phyloP scores from a whole-genome alignment of 176 grass and related monocot genomes.

The Carex scoparia region DNA sequence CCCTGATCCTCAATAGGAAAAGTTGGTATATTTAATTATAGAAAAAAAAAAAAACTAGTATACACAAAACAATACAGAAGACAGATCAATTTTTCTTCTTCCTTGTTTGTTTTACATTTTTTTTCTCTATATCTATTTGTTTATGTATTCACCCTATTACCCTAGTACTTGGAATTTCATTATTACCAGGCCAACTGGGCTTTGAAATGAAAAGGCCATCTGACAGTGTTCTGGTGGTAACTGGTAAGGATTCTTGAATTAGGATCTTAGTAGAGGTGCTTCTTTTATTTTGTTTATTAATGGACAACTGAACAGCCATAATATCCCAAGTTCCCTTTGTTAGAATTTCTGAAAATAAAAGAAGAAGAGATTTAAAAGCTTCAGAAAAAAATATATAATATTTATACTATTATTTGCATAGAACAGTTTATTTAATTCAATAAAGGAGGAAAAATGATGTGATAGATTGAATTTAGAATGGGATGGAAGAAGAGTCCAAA shows the following conservation, averaged over 20 bases:
- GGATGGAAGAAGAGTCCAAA: neutral
- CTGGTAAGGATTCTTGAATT: neutral
- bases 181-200: conserved; percentile 1
- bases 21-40: neutral
- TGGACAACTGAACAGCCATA: neutral
- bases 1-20: neutral
- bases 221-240: neutral
- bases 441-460: neutral
- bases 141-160: too few species aligned
- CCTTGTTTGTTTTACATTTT: neutral
- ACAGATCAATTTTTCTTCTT: neutral
- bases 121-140: neutral
- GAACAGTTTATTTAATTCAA: neutral
- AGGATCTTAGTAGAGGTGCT: neutral
- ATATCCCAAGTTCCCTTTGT: neutral
- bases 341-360: neutral
- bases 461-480: neutral
- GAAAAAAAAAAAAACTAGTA: neutral
- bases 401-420: neutral
- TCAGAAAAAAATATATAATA: neutral
- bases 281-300: neutral
- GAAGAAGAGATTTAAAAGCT: neutral
- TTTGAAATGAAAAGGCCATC: conserved; percentile 1
- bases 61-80: neutral
- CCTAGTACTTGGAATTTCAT: conserved; percentile 1